phyloP scores from a whole-genome alignment of 2,329 filamentous ascomycete species.

The Colletotrichum aenigma region DNA sequence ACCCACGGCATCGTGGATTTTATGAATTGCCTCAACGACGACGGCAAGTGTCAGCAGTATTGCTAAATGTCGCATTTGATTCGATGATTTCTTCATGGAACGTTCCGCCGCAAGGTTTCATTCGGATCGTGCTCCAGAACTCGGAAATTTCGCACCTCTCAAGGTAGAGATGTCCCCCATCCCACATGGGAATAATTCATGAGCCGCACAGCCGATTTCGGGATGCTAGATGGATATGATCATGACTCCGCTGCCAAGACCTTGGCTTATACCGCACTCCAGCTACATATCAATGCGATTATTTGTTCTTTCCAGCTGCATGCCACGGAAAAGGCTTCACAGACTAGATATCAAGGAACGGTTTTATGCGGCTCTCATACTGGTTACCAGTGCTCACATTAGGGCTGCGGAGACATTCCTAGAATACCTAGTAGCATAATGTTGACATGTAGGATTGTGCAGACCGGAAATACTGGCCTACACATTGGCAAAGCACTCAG shows the following conservation, averaged over 20 bases:
- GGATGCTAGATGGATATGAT: neutral
- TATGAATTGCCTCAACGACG: neutral
- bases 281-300: neutral
- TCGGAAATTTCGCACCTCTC: neutral
- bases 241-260: neutral
- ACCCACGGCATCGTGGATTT: neutral
- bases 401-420: too few species aligned
- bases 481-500: too few species aligned
- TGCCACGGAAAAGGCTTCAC: too few species aligned
- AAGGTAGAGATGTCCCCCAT: neutral
- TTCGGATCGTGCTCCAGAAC: neutral
- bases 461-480: too few species aligned
- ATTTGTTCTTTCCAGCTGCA: too few species aligned
- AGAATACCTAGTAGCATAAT: too few species aligned
- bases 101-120: neutral
- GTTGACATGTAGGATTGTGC: too few species aligned
- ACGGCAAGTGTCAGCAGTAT: neutral
- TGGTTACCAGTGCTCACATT: too few species aligned
- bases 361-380: too few species aligned
- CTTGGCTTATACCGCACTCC: rapidly evolving
- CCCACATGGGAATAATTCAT: neutral
- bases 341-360: too few species aligned
- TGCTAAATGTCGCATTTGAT: neutral
- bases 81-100: neutral
- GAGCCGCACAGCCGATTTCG: neutral